Conservation (phyloP, 2,329 filamentous ascomycete genomes). For the Sporothrix variecibatus region DNA sequence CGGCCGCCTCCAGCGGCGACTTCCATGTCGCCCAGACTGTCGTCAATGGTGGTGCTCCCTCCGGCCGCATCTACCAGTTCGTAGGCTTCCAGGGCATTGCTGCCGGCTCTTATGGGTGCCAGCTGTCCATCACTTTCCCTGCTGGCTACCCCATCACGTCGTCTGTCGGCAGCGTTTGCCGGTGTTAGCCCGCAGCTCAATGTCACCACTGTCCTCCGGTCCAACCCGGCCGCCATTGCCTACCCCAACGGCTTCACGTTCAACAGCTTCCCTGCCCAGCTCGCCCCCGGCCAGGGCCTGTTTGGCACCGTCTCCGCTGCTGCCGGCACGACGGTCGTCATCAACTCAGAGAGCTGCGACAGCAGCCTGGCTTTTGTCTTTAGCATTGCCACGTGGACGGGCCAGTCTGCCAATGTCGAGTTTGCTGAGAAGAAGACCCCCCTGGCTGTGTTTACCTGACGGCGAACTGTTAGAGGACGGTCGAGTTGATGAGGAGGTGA, state of each 20-base stretch:
- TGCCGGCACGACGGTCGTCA: conserved; percentile 22
- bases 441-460: conserved; percentile 25
- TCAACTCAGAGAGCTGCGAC: conserved; percentile 25
- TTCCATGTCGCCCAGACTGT: conserved; percentile 24
- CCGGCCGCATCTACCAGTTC: conserved; percentile 27
- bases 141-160: conserved; percentile 18
- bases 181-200: conserved; percentile 21
- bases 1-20: conserved; percentile 17
- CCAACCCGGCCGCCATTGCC: conserved; percentile 19
- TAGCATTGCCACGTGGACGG: conserved; percentile 25
- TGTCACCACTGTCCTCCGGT: conserved; percentile 23
- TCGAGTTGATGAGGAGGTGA: neutral
- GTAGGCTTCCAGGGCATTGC: conserved; percentile 26
- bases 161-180: neutral
- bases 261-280: conserved; percentile 12
- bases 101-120: conserved; percentile 25
- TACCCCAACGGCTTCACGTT: conserved; percentile 24
- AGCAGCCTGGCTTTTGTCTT: conserved; percentile 23
- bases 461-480: conserved; percentile 22
- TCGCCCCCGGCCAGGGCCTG: conserved; percentile 19
- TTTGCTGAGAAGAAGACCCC: conserved; percentile 15
- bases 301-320: conserved; percentile 22
- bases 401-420: conserved; percentile 15
- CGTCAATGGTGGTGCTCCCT: neutral
- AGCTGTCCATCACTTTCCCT: conserved; percentile 23